phyloP scores from a whole-genome alignment of 2,329 filamentous ascomycete species.

The Purpureocillium takamizusanense region DNA sequence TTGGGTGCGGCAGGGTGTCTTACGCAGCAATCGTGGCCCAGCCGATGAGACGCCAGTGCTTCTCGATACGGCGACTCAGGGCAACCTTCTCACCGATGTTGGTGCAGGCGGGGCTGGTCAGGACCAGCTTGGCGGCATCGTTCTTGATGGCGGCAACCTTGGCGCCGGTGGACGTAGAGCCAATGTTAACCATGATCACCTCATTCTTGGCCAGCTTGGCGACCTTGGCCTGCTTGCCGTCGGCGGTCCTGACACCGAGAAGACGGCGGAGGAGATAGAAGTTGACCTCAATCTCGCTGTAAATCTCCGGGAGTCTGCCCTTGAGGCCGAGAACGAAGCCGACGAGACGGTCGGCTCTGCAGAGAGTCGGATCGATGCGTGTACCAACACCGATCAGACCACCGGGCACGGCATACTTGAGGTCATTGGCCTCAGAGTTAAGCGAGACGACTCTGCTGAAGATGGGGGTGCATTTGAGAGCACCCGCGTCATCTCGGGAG shows the following conservation, averaged over 20 bases:
- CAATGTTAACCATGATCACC: slow-evolving; percentile 99
- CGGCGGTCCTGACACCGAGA: slow-evolving; percentile 92
- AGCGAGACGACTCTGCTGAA: slow-evolving; percentile 91
- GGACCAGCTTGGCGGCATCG: slow-evolving; percentile 88
- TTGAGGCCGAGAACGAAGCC: slow-evolving; percentile 95
- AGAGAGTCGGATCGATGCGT: slow-evolving; percentile 92
- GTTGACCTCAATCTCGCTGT: slow-evolving; percentile 97
- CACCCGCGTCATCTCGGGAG: slow-evolving; percentile 85
- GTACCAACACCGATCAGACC: slow-evolving; percentile 98
- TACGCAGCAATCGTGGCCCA: slow-evolving; percentile 75
- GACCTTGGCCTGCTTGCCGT: slow-evolving; percentile 99
- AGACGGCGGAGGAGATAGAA: slow-evolving; percentile 95
- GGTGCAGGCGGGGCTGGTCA: slow-evolving; percentile 92
- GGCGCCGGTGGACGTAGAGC: slow-evolving; percentile 91
- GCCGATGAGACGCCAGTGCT: slow-evolving; percentile 94
- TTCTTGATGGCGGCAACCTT: slow-evolving; percentile 97
- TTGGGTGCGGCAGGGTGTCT: slow-evolving; percentile 21
- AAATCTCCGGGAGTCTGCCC: slow-evolving; percentile 89
- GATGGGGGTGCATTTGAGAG: slow-evolving; percentile 94
- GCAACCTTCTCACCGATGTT: slow-evolving; percentile 98
- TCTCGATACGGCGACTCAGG: slow-evolving; percentile 91
- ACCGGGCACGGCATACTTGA: slow-evolving; percentile 96
- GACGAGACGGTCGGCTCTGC: slow-evolving; percentile 96
- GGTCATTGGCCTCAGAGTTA: slow-evolving; percentile 95
- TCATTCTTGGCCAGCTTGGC: slow-evolving; percentile 98